Conservation (phyloP, 768 basidiomycete genomes). For the Gelatoporia subvermispora region DNA sequence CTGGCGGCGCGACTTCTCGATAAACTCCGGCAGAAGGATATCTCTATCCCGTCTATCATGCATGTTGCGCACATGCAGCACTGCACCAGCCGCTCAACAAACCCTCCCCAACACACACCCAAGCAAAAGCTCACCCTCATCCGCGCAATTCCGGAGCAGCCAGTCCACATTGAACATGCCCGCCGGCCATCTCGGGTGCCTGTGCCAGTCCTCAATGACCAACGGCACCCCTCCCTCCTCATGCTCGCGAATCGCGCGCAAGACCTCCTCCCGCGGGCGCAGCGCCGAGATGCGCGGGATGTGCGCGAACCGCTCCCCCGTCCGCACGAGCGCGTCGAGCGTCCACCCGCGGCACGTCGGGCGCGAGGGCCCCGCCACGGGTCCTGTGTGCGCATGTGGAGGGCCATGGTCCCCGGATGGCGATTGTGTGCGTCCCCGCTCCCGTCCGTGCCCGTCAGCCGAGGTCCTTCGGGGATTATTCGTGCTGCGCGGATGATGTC, state of each 20-base stretch:
- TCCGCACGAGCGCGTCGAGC: conserved; percentile 33
- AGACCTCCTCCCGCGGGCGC: conserved; percentile 18
- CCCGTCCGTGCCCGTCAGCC: no score
- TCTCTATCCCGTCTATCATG: conserved; percentile 49
- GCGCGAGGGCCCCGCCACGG: no score
- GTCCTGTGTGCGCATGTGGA: no score
- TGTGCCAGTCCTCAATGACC: conserved; percentile 59
- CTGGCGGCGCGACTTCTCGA: conserved; percentile 32
- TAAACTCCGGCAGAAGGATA: conserved; percentile 49
- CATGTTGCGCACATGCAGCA: conserved; percentile 59
- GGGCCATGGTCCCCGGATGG: no score
- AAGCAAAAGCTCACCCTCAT: conserved; percentile 22
- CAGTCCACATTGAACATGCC: conserved; percentile 53
- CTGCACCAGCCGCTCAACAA: conserved; percentile 33
- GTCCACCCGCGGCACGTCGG: conserved; percentile 36
- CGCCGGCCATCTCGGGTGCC: conserved; percentile 48
- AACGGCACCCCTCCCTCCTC: conserved; percentile 55
- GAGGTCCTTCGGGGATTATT: no score
- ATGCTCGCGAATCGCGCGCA: conserved; percentile 34
- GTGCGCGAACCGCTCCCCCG: conserved; percentile 36
- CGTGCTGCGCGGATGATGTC: no score
- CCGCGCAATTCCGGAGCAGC: conserved; percentile 33
- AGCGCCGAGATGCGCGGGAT: conserved; percentile 36
- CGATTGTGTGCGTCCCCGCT: no score
- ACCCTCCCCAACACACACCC: conserved; percentile 10